Evolutionary conservation across 2,329 filamentous ascomycete genomes (phyloP).

Genomic region (Dothideomycetes sp.): DNA sequence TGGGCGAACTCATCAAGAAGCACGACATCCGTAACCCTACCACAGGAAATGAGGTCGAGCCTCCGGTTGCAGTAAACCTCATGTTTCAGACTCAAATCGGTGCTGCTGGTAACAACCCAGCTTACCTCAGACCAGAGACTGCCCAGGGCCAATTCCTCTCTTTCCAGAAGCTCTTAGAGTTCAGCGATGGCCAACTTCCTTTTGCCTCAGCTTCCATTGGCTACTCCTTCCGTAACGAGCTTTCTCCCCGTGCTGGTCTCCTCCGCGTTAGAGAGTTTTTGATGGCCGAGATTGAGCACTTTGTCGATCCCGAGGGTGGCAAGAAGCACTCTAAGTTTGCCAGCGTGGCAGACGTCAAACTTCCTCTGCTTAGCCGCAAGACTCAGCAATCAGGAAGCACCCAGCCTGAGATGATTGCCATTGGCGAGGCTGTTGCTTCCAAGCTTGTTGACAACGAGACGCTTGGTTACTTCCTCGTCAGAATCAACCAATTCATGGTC

Average conservation of each 20-base stretch:
- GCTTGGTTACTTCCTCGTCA: conserved; percentile 89
- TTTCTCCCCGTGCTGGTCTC: conserved; percentile 83
- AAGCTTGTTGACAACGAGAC: conserved; percentile 94
- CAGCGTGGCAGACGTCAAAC: conserved; percentile 72
- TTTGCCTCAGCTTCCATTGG: conserved; percentile 96
- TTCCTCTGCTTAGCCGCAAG: conserved; percentile 73
- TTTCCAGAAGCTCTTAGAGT: conserved; percentile 91
- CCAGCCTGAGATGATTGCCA: conserved; percentile 56
- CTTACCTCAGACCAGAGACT: conserved; percentile 85
- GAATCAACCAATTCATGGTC: conserved; percentile 82
- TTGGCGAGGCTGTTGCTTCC: conserved; percentile 75
- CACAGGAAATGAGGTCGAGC: conserved; percentile 63
- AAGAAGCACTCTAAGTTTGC: conserved; percentile 89
- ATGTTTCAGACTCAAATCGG: conserved; percentile 98
- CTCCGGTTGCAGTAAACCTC: conserved; percentile 88
- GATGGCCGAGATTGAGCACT: conserved; percentile 99
- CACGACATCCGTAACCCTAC: conserved; percentile 82
- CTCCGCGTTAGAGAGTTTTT: conserved; percentile 92
- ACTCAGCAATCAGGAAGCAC: conserved; percentile 84
- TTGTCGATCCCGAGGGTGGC: conserved; percentile 84
- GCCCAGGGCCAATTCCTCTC: conserved; percentile 97
- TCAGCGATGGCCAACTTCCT: conserved; percentile 90
- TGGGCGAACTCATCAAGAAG: conserved; percentile 80
- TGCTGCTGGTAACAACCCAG: conserved; percentile 75
- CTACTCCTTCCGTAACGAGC: conserved; percentile 97